These are phyloP conservation scores for Macrophomina pseudophaseolina DNA, from an alignment of 2,329 filamentous ascomycete genomes.

Conservation along the genomic window DNA sequence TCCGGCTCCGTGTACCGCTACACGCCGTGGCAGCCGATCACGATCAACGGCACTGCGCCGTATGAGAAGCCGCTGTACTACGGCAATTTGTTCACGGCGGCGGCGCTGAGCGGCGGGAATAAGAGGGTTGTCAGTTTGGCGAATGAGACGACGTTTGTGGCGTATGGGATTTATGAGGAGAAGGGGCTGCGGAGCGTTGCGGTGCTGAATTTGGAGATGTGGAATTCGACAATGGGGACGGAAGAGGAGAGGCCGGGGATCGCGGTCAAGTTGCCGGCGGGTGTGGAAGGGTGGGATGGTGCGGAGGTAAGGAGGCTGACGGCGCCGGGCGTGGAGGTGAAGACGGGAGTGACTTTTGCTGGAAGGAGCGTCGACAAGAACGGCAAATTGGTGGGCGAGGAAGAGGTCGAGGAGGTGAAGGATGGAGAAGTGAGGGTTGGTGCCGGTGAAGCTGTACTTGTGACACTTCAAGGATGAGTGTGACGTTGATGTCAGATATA, in stretches of 20 bases:
- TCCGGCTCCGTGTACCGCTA: constrained; percentile 46
- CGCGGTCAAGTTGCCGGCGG: background rate
- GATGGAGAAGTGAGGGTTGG: background rate
- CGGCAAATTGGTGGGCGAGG: constrained; percentile 2
- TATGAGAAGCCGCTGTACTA: background rate
- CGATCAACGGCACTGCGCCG: background rate
- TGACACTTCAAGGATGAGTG: background rate
- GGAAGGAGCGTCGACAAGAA: background rate
- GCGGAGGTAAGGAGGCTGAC: background rate
- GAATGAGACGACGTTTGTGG: background rate
- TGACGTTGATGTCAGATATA: too few species aligned
- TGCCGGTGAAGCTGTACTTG: background rate
- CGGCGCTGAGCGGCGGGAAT: background rate
- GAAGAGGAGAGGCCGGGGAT: background rate
- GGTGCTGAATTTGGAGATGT: background rate
- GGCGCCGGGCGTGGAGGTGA: background rate
- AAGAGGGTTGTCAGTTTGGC: background rate
- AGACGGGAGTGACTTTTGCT: background rate
- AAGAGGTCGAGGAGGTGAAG: background rate
- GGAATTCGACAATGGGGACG: background rate
- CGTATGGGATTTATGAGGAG: background rate
- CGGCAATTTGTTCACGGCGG: constrained; percentile 14
- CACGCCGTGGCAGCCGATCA: background rate
- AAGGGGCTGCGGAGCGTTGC: background rate
- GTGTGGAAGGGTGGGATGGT: background rate